Conservation (phyloP, 139 green algal species). For the Chlamydomonas eustigma region DNA sequence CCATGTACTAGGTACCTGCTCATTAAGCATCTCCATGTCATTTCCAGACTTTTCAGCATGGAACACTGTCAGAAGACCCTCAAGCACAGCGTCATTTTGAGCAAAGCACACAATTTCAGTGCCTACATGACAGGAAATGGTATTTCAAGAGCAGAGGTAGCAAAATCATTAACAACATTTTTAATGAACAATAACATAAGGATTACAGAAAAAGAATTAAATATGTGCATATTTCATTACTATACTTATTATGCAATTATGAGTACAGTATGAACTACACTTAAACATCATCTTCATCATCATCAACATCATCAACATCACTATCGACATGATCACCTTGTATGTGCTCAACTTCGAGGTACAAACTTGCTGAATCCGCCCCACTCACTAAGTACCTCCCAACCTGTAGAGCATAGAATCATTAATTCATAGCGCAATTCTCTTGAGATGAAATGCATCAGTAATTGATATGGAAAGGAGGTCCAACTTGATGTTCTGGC, state of each 20-base stretch:
- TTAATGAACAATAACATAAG: not conserved
- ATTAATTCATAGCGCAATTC: not conserved
- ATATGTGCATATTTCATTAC: not conserved
- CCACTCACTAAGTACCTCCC: constrained; percentile 85
- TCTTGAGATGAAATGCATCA: not conserved
- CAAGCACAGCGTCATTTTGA: constrained; percentile 68
- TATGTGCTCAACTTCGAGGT: constrained; percentile 68
- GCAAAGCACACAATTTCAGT: constrained; percentile 71
- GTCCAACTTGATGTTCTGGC: not conserved
- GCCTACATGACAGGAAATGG: not conserved
- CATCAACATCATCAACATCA: too few relatives aligned
- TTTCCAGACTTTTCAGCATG: constrained; percentile 72
- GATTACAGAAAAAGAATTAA: not conserved
- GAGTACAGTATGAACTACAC: too few relatives aligned
- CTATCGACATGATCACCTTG: too few relatives aligned
- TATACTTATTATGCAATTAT: too few relatives aligned
- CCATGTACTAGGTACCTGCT: not conserved
- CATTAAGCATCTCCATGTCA: not conserved
- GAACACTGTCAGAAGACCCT: constrained; percentile 90
- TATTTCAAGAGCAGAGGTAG: not conserved
- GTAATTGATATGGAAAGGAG: not conserved
- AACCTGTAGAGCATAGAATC: constrained; percentile 25
- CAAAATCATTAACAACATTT: not conserved
- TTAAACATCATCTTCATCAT: too few relatives aligned
- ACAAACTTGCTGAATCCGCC: constrained; percentile 75